Percentiles rank a stretch among this genome's conserved stretches.
phyloP scores from a whole-genome alignment of 345 rosid genomes.

The Euphorbia tirucalli region DNA sequence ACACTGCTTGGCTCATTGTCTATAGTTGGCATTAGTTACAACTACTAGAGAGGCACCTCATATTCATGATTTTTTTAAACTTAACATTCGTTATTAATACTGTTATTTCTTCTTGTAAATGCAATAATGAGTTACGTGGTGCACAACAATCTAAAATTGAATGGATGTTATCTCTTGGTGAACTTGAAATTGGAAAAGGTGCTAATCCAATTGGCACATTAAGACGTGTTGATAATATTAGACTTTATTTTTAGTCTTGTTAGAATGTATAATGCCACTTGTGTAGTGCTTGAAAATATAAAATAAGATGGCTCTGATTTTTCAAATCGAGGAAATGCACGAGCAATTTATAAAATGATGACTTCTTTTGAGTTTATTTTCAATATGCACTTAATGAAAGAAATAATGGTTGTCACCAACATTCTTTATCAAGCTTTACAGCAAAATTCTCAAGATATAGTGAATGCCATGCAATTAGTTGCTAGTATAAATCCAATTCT shows the following conservation, averaged over 20 bases:
- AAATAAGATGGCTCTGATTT: neutral
- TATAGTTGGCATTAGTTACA: slow-evolving; percentile 14
- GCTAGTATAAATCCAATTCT: neutral
- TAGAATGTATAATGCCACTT: slow-evolving; percentile 2
- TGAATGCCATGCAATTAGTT: neutral
- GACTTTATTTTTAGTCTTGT: neutral
- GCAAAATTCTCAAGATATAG: slow-evolving; percentile 6
- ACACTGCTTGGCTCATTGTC: slow-evolving; percentile 7
- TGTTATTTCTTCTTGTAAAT: neutral
- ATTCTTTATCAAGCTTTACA: slow-evolving; percentile 12
- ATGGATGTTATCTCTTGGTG: neutral
- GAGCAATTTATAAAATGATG: neutral
- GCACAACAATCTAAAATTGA: slow-evolving; percentile 6
- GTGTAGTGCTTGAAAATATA: neutral
- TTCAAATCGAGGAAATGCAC: slow-evolving; percentile 11
- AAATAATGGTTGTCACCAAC: neutral
- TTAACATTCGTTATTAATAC: neutral
- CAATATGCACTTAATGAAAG: slow-evolving; percentile 3
- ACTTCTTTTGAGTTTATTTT: slow-evolving; percentile 16
- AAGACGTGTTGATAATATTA: neutral
- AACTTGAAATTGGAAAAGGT: slow-evolving; percentile 1
- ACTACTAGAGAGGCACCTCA: neutral
- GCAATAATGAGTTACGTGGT: neutral
- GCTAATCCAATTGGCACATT: slow-evolving; percentile 12
- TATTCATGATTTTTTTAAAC: slow-evolving; percentile 15